Conservation (phyloP, 768 basidiomycete species). For the Omphalotus guepiniiformis region DNA sequence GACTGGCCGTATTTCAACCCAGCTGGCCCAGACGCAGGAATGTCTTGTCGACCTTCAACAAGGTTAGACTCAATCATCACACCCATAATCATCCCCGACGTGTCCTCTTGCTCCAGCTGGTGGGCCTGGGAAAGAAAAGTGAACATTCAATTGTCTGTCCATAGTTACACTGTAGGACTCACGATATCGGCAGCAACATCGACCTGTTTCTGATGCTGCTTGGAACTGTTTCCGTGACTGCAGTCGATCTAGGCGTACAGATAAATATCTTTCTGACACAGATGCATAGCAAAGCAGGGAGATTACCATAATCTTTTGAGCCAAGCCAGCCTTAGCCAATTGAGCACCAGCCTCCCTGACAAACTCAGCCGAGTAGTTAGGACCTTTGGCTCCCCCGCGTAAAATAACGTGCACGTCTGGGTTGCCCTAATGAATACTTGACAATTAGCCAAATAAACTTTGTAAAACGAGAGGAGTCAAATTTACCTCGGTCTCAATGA, state of each 20-base stretch:
- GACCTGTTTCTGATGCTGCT: constrained; percentile 85
- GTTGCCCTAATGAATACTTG: constrained; percentile 58
- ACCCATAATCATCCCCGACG: constrained; percentile 73
- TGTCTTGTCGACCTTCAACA: constrained; percentile 81
- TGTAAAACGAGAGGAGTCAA: neutral
- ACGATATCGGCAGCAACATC: constrained; percentile 91
- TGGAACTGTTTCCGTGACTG: constrained; percentile 93
- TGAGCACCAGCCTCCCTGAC: constrained; percentile 74
- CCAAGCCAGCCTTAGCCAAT: constrained; percentile 72
- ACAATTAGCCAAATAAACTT: constrained; percentile 3
- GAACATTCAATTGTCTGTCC: too few relatives aligned
- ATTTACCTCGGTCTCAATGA: constrained; percentile 86
- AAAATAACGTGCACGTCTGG: constrained; percentile 92
- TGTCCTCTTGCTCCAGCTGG: constrained; percentile 71
- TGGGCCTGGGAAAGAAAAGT: constrained; percentile 43
- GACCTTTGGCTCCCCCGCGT: constrained; percentile 84
- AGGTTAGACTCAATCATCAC: constrained; percentile 97
- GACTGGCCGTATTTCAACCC: constrained; percentile 81
- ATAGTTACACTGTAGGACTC: constrained; percentile 26
- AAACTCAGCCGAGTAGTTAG: constrained; percentile 80
- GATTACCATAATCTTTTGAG: constrained; percentile 82
- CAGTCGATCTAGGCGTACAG: constrained; percentile 71
- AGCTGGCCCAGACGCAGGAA: constrained; percentile 65
- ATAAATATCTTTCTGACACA: neutral
- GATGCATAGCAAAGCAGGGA: constrained; percentile 2